phyloP scores from a whole-genome alignment of 306 rosid genomes.

The Acacia acuminata region DNA sequence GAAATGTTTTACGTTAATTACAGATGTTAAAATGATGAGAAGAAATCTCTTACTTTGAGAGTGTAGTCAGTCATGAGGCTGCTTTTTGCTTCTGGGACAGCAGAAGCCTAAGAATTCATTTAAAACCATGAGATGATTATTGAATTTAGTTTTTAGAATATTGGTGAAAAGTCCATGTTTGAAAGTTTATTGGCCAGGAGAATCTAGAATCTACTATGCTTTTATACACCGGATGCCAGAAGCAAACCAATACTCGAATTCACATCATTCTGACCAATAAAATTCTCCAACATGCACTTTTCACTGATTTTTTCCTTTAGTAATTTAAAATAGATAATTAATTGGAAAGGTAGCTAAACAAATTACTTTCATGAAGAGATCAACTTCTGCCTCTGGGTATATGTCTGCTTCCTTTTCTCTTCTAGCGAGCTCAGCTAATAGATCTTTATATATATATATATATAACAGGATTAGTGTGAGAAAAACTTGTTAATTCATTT shows the following conservation, averaged over 20 bases:
- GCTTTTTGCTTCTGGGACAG: constrained; percentile 50
- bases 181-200: too few species aligned
- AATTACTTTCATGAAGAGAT: constrained; percentile 93
- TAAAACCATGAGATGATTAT: background rate
- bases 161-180: too few species aligned
- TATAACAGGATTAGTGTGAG: background rate
- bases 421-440: constrained; percentile 69
- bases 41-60: constrained; percentile 44
- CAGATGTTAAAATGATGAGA: background rate
- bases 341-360: background rate
- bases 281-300: too few species aligned
- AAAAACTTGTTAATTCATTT: constrained; percentile 8
- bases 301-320: too few species aligned
- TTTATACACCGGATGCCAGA: too few species aligned
- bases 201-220: too few species aligned
- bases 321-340: too few species aligned
- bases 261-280: too few species aligned
- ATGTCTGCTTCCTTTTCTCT: constrained; percentile 86
- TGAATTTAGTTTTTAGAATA: too few species aligned
- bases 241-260: too few species aligned
- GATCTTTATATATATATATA: constrained; percentile 40
- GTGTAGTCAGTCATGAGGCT: constrained; percentile 53
- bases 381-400: constrained; percentile 88
- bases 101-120: constrained; percentile 43
- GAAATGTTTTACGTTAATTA: background rate